Evolutionary conservation across 2,329 filamentous ascomycete genomes (phyloP).

Genomic region (Periconia sp.): DNA sequence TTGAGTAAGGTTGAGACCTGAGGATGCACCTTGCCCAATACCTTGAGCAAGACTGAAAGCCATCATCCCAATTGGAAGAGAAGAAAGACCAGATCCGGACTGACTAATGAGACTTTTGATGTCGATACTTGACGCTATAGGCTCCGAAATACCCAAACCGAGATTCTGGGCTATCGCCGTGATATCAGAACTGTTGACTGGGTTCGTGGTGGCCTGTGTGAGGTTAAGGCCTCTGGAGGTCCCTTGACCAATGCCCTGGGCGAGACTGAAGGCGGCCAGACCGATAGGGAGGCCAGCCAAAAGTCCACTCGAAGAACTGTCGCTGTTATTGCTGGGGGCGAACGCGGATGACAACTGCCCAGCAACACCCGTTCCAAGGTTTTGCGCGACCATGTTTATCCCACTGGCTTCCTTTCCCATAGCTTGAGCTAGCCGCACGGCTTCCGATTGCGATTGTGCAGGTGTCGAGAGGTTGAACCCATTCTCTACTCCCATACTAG

Average conservation of each 20-base stretch:
- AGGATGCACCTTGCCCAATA: constrained; percentile 29
- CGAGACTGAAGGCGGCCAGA: constrained; percentile 25
- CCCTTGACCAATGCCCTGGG: constrained; percentile 31
- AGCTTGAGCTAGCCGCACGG: constrained; percentile 19
- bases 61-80: constrained; percentile 16
- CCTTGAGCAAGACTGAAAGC: constrained; percentile 30
- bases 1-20: constrained; percentile 25
- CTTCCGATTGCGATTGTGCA: constrained; percentile 16
- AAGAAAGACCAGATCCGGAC: constrained; percentile 7
- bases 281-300: constrained; percentile 13
- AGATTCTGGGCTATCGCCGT: constrained; percentile 27
- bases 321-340: not conserved
- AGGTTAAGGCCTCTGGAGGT: constrained; percentile 27
- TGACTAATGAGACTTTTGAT: not conserved
- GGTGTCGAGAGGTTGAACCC: constrained; percentile 27
- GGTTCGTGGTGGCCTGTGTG: constrained; percentile 19
- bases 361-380: constrained; percentile 27
- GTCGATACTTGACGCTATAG: constrained; percentile 26
- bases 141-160: constrained; percentile 26
- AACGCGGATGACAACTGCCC: constrained; percentile 22
- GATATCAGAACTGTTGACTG: constrained; percentile 18
- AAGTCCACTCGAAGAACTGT: not conserved
- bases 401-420: constrained; percentile 25
- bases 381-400: constrained; percentile 26
- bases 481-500: constrained; percentile 28